A percentile compares a stretch with the other conserved stretches of the same genome.
Conservation (phyloP, 2,329 filamentous ascomycete genomes). For the Epichloe bromicola region DNA sequence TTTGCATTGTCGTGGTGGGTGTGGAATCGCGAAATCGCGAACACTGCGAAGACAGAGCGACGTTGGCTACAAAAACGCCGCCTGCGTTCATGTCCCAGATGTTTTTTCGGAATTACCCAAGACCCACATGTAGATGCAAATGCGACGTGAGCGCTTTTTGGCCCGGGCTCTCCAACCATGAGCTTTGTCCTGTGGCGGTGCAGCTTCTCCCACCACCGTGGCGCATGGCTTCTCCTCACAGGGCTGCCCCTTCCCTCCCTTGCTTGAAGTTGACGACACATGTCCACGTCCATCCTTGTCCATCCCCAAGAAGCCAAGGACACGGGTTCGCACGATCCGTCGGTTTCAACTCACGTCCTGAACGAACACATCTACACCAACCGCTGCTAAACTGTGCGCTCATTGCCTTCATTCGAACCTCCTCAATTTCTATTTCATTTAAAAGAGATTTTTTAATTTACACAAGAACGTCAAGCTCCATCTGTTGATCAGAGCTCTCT, state of each 20-base stretch:
- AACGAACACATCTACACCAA: background rate
- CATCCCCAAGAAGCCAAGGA: background rate
- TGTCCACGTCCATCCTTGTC: conserved; percentile 11
- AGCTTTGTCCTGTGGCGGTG: background rate
- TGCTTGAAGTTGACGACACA: conserved; percentile 16
- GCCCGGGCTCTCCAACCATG: background rate
- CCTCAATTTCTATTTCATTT: too few species aligned
- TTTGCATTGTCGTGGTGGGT: background rate
- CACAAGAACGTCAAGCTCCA: background rate
- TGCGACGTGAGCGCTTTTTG: too few species aligned
- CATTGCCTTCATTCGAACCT: background rate
- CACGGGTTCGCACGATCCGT: background rate
- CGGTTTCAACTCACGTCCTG: background rate
- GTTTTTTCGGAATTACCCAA: too few species aligned
- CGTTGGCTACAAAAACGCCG: background rate
- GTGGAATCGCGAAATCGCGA: too few species aligned
- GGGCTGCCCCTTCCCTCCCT: background rate
- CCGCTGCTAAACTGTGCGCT: background rate
- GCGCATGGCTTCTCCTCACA: background rate
- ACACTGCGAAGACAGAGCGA: background rate
- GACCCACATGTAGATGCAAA: background rate
- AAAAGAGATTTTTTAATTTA: background rate
- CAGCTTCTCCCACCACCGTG: background rate
- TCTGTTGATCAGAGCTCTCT: background rate
- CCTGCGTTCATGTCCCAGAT: too few species aligned